These are phyloP conservation scores for Suillus spraguei DNA, from an alignment of 768 basidiomycete genomes.

Conservation along the genomic window DNA sequence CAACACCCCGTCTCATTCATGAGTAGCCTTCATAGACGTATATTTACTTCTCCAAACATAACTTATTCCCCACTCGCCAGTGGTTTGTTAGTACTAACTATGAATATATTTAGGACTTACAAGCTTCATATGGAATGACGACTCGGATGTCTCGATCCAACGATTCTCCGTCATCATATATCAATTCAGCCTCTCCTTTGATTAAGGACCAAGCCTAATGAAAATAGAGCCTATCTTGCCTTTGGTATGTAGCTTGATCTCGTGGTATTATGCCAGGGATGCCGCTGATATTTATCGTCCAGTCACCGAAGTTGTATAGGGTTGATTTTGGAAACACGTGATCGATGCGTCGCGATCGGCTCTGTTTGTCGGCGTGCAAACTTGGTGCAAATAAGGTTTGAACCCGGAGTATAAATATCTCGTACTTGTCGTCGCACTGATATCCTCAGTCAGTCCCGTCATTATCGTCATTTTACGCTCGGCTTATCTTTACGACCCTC, in stretches of 20 bases:
- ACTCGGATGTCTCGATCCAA: not conserved
- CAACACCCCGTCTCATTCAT: constrained; percentile 20
- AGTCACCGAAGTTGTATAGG: not conserved
- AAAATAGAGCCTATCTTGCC: not conserved
- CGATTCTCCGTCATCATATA: not conserved
- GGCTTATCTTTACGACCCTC: not conserved
- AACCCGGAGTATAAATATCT: not conserved
- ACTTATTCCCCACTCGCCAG: not conserved
- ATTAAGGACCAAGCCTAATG: not conserved
- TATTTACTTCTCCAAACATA: constrained; percentile 8
- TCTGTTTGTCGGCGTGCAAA: not conserved
- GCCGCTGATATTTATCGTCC: not conserved
- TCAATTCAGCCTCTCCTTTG: not conserved
- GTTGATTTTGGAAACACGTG: constrained; percentile 1
- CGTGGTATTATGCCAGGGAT: not conserved
- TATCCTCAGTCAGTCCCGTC: not conserved
- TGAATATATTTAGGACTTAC: constrained; percentile 15
- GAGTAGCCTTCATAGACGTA: constrained; percentile 9
- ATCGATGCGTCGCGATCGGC: not conserved
- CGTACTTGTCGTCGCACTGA: not conserved
- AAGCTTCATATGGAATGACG: not conserved
- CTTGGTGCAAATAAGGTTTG: constrained; percentile 1
- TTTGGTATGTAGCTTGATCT: not conserved
- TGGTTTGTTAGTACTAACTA: constrained; percentile 14
- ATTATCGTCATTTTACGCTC: not conserved